Base-by-base conservation (phyloP, 768 basidiomycete genomes). In the Mycena galericulata region DNA sequence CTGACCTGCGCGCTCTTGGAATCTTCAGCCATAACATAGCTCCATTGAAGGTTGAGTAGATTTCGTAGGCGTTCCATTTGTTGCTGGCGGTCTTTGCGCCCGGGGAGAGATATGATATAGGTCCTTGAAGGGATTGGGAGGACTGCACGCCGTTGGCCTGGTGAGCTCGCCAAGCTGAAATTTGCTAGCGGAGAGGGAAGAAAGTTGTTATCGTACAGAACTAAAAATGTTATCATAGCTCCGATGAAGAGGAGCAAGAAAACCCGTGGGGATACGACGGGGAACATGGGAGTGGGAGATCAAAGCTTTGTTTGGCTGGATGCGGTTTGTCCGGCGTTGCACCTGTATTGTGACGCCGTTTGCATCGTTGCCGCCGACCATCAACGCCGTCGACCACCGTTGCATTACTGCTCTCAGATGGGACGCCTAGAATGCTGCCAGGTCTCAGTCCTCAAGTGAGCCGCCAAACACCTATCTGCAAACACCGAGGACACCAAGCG, bases 101-200 rank as follows among this genome's bases (percentile, higher is more conserved):
- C 78, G 11, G 87, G 85, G 30, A 92, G 87, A 27, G 90, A 90
- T 45, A 93, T 73, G 1, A 93, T 87, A 69, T 86, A 89, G 57
- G 88, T 82, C 11, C 79, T 72, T 6, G 81, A 78, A 18, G 84
- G 79, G 32, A 86, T 72, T 34, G 81, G 82, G 8, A 88, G 78
- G 20, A 75, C 72, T 56, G 17, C 12, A 14, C n/a, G n/a, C n/a
- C n/a, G n/a, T n/a, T n/a, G 10, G 67, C 68, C 22, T 40, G 55
- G 41, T 55, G 63, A 46, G 54, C 46, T 41, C 24, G 63, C 20
- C n/a, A 50, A 40, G 60, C 49, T 55, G 27, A 47, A 29, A 29
- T 20, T 29, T 59, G 51, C 60, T 32, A 54, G 36, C 34, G 43
- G 10, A 34, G 41, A 46, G 1, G 62, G 68, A 56, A 64, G 50